Base-by-base conservation (phyloP, 352 stramenopile species). In the Globisporangium ultimum region DNA sequence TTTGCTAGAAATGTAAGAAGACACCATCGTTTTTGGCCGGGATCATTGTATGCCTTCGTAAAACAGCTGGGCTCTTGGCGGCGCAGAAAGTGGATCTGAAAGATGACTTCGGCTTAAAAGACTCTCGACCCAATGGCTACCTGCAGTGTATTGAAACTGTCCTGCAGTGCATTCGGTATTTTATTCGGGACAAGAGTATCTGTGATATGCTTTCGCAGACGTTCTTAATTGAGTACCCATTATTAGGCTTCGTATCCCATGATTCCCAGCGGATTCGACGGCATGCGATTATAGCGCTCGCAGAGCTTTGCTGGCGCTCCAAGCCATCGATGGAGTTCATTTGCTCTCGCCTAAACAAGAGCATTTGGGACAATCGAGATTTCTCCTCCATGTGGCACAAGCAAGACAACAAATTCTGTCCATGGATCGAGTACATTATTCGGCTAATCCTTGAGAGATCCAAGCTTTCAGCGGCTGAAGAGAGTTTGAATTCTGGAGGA, bases 321-420 rank as follows among this genome's bases (percentile, higher is more conserved):
- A 46, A 42, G 21, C 20, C 34, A 12, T 54, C 60, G 0, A 60
- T 67, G 36, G 13, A 40, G 8, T 67, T 71, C 22, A 50, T 50
- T 2, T 64, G 32, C 24, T 52, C 55, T 21, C 64, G 60, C 1
- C 34, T 71, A 21, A 53, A 43, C 7, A 64, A 59, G 14, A 38
- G 38, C 3, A 48, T 71, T 12, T 67, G 64, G 64, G 52, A 61
- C 46, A 67, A 66, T 28, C 38, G 45, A 24, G 53, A 50, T 11
- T 60, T 52, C 53, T 50, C 53, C 5, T 34, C 28, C 14, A 52
- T 50, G 10, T 51, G 53, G 53, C 41, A 46, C n/a, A 60, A 60
- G 43, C 22, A 42, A 24, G 42, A 60, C 22, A 60, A 60, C n/a
- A 32, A 60, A 45, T 45, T 52, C 41, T 60, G 53, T 24, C 38